A percentile compares a stretch with the other conserved stretches of the same genome.
phyloP scores from a whole-genome alignment of 2,329 filamentous ascomycete species.

The Paecilomyces fulvus region DNA sequence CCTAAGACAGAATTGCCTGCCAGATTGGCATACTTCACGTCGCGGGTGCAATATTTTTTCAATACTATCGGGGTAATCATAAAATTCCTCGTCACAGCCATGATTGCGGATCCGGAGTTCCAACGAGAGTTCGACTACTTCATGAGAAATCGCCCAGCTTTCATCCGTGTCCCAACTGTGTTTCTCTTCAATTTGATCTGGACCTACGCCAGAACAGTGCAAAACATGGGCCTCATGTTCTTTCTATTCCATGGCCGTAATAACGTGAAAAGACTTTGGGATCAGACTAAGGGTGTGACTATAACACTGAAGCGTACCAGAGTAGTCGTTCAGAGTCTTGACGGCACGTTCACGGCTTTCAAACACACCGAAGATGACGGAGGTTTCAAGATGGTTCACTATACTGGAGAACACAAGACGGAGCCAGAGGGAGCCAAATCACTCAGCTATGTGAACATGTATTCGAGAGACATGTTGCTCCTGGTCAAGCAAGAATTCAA shows the following conservation, averaged over 20 bases:
- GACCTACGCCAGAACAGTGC: constrained; percentile 39
- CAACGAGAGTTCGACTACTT: constrained; percentile 43
- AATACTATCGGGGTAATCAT: constrained; percentile 34
- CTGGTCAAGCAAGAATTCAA: constrained; percentile 38
- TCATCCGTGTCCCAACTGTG: constrained; percentile 29
- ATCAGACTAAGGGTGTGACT: constrained; percentile 42
- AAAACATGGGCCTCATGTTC: constrained; percentile 38
- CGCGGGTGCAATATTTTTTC: constrained; percentile 25
- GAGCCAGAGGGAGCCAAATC: constrained; percentile 37
- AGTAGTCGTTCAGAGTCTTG: constrained; percentile 40
- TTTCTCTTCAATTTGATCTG: constrained; percentile 41
- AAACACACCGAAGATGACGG: constrained; percentile 31
- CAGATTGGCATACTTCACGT: constrained; percentile 3
- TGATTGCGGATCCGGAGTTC: constrained; percentile 46
- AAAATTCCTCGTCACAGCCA: constrained; percentile 43
- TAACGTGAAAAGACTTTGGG: constrained; percentile 40
- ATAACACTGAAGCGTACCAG: constrained; percentile 40
- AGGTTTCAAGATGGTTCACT: constrained; percentile 33
- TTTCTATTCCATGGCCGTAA: constrained; percentile 43
- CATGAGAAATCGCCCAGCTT: constrained; percentile 24
- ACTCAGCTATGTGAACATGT: constrained; percentile 41
- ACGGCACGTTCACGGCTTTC: constrained; percentile 44
- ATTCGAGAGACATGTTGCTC: constrained; percentile 40
- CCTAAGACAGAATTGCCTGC: constrained; percentile 16
- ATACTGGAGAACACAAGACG: constrained; percentile 32